Base-by-base conservation (phyloP, 2,329 filamentous ascomycete species). In the Phaeosphaeriaceae sp. region DNA sequence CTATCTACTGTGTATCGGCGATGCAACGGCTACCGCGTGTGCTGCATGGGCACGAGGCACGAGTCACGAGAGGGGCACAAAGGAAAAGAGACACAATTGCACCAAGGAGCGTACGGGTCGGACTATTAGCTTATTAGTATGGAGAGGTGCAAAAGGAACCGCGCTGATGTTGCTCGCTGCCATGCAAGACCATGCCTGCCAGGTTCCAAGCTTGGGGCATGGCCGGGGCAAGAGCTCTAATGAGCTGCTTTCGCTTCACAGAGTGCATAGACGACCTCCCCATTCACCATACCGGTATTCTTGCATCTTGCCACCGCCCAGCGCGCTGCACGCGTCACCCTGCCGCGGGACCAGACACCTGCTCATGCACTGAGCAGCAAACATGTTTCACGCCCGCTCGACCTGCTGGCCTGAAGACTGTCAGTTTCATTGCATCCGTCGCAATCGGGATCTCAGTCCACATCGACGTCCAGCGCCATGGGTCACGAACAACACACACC, bases 101-200 rank as follows among this genome's bases (percentile, higher is more conserved):
- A 25, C 19, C 17, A 57, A 54, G 10, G 55, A 51, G 40, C 46
- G 51, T 19, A 52, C 21, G 49, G 33, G 46, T 48, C 25, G 31
- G 42, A 53, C 13, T n/a, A 9, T 11, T 9, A 11, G 42, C 20
- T 22, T 9, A 19, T 10, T 21, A 45, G 42, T 2, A 13, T 11
- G 3, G 19, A 11, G 46, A 45, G 33, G 42, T 51, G 44, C 55
- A 54, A 56, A 57, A 42, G 36, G 54, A 58, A 54, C 3, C 48
- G 55, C 55, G 58, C 20, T 51, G 48, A 54, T 61, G 58, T 57
- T 56, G 58, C 54, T 58, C 48, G 44, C 48, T 31, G 50, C 53
- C 55, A 53, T 53, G 31, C 31, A 36, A 11, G 13, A 47, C 57
- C 58, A 61, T 31, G 25, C 48, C 21, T 57, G 56, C 50, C 53